These are phyloP conservation scores for Pichia sp. DNA, from an alignment of 1,139 yeast species.

Conservation along the genomic window DNA sequence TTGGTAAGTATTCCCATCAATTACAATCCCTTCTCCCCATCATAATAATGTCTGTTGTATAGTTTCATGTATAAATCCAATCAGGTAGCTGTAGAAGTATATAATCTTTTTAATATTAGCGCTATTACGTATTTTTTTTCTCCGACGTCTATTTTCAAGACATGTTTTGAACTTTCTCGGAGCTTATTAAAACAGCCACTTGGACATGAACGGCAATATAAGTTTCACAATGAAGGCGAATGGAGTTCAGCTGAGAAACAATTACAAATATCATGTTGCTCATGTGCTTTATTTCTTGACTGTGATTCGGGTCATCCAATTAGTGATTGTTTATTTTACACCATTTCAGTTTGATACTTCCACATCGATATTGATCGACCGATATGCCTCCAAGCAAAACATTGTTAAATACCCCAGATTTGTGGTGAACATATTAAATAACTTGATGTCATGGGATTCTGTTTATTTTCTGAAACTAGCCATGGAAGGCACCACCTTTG, in stretches of 20 bases:
- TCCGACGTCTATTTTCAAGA: too few relatives aligned
- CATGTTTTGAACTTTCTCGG: too few relatives aligned
- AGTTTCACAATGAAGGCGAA: not conserved
- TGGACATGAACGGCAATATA: too few relatives aligned
- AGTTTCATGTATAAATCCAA: not conserved
- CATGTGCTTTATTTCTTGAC: not conserved
- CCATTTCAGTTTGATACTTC: slow-evolving; percentile 42
- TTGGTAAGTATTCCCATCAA: slow-evolving; percentile 6
- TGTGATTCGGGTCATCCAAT: slow-evolving; percentile 30
- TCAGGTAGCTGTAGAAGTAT: not conserved
- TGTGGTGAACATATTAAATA: slow-evolving; percentile 34
- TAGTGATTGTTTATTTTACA: slow-evolving; percentile 36
- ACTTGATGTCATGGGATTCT: slow-evolving; percentile 77
- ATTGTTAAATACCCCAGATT: slow-evolving; percentile 4
- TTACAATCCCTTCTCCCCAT: not conserved
- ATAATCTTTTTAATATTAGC: not conserved
- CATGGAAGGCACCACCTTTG: slow-evolving; percentile 50
- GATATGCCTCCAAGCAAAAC: slow-evolving; percentile 14
- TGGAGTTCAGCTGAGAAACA: not conserved
- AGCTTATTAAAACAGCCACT: too few relatives aligned
- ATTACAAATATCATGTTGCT: not conserved
- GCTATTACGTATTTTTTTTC: not conserved
- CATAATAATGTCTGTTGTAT: not conserved
- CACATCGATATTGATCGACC: slow-evolving; percentile 21
- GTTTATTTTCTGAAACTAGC: slow-evolving; percentile 69